Percentiles rank a stretch among this genome's conserved stretches.
phyloP scores from a whole-genome alignment of 2,329 filamentous ascomycete genomes.

The Diaporthe sp. region DNA sequence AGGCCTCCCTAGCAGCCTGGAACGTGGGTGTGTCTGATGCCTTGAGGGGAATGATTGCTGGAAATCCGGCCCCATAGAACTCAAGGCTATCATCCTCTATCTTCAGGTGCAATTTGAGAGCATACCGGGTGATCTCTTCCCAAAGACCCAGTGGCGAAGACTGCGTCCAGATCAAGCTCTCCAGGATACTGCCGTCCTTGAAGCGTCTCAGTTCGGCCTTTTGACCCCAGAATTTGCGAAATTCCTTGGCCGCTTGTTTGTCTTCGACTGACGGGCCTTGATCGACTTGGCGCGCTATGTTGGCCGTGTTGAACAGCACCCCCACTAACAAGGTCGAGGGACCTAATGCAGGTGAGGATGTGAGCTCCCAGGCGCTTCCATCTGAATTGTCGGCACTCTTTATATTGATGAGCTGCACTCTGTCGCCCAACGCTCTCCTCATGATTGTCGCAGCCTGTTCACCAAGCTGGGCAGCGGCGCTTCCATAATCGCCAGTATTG shows the following conservation, averaged over 20 bases:
- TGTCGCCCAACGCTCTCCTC: slow-evolving; percentile 79
- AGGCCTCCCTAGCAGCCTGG: slow-evolving; percentile 76
- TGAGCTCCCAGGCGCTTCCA: slow-evolving; percentile 61
- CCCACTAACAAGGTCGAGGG: slow-evolving; percentile 66
- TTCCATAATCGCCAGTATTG: slow-evolving; percentile 52
- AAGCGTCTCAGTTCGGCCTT: slow-evolving; percentile 94
- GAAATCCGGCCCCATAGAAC: slow-evolving; percentile 64
- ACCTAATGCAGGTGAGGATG: slow-evolving; percentile 49
- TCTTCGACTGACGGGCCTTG: slow-evolving; percentile 89
- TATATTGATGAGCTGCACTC: slow-evolving; percentile 77
- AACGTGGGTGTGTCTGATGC: slow-evolving; percentile 70
- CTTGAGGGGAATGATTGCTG: slow-evolving; percentile 60
- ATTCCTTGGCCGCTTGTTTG: slow-evolving; percentile 83
- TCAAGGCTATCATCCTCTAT: slow-evolving; percentile 65
- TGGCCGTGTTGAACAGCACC: slow-evolving; percentile 78
- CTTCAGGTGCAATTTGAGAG: slow-evolving; percentile 78
- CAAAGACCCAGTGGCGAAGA: slow-evolving; percentile 74
- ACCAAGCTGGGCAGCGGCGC: slow-evolving; percentile 59
- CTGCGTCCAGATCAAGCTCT: slow-evolving; percentile 88
- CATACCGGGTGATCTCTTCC: slow-evolving; percentile 82
- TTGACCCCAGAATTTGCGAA: slow-evolving; percentile 94
- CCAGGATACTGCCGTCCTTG: slow-evolving; percentile 92
- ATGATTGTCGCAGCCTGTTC: slow-evolving; percentile 74
- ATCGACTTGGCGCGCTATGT: slow-evolving; percentile 83
- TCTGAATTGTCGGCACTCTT: neutral